These are phyloP conservation scores for Groenewaldozyma tartarivorans DNA, from an alignment of 805 yeast genomes.

Conservation along the genomic window DNA sequence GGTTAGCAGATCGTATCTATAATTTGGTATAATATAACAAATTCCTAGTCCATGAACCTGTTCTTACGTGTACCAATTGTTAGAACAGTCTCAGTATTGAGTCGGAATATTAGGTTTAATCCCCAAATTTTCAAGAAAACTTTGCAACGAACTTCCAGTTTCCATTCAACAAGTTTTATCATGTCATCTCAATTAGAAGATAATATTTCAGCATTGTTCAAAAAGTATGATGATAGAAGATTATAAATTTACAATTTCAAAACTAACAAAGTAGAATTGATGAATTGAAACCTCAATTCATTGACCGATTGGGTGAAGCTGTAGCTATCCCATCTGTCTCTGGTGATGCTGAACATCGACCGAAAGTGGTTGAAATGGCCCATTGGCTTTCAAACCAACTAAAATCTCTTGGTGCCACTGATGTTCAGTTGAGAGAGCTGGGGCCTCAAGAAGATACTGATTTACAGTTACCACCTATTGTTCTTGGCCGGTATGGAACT, in stretches of 20 bases:
- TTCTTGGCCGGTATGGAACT: constrained; percentile 77
- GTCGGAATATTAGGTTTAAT: no score
- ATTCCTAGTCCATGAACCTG: no score
- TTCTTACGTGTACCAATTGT: no score
- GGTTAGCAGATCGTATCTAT: no score
- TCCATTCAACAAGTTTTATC: no score
- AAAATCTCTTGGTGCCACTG: constrained; percentile 63
- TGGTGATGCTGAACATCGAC: constrained; percentile 79
- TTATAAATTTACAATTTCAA: no score
- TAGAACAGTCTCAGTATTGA: no score
- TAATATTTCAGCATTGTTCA: not conserved
- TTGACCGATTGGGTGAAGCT: constrained; percentile 58
- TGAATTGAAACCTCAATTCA: constrained; percentile 56
- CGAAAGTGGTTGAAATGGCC: constrained; percentile 84
- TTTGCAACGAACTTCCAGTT: no score
- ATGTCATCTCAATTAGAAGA: no score
- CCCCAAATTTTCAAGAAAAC: no score
- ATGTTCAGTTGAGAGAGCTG: constrained; percentile 69
- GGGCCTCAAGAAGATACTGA: constrained; percentile 71
- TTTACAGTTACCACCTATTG: constrained; percentile 84
- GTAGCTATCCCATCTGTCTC: constrained; percentile 94
- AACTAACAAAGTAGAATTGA: constrained; percentile 12
- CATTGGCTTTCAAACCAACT: constrained; percentile 67
- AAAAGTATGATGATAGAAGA: not conserved
- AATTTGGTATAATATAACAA: no score